phyloP scores from a whole-genome alignment of 768 basidiomycete species.

The Roridomyces roridus region DNA sequence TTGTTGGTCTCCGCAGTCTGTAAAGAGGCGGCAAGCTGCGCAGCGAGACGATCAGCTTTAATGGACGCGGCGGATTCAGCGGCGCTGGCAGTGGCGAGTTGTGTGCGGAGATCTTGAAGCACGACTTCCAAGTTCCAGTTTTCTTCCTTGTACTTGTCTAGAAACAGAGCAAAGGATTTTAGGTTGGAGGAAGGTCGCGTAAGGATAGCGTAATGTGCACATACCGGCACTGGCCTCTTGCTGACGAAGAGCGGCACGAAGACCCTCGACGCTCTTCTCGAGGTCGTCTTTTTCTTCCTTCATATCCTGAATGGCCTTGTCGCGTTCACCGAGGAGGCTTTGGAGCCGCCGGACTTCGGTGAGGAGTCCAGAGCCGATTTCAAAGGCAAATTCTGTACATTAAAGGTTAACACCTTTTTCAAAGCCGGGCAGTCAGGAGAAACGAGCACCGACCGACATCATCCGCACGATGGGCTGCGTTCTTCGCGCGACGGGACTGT shows the following conservation, averaged over 20 bases:
- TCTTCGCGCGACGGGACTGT: conserved; percentile 88
- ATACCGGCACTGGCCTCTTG: conserved; percentile 84
- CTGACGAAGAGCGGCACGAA: conserved; percentile 73
- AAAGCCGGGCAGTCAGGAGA: conserved; percentile 8
- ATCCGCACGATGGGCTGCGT: conserved; percentile 88
- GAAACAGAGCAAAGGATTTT: conserved; percentile 4
- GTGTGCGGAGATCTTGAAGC: conserved; percentile 82
- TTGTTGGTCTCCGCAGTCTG: conserved; percentile 86
- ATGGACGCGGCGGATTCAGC: conserved; percentile 69
- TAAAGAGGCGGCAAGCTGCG: conserved; percentile 71
- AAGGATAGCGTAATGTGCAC: conserved; percentile 32
- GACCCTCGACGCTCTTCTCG: conserved; percentile 76
- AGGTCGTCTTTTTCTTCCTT: conserved; percentile 92
- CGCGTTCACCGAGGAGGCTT: conserved; percentile 87
- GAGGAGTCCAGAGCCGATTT: conserved; percentile 92
- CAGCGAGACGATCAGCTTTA: conserved; percentile 84
- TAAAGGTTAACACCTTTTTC: conserved; percentile 13
- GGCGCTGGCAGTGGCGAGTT: conserved; percentile 66
- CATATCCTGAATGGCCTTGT: conserved; percentile 91
- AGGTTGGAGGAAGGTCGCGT: neutral
- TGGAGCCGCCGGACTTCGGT: conserved; percentile 93
- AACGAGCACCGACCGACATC: conserved; percentile 66
- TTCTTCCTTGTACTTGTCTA: conserved; percentile 96
- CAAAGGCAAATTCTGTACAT: conserved; percentile 90
- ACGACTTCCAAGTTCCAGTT: conserved; percentile 99